Evolutionary conservation across 2,329 filamentous ascomycete species (phyloP).

Genomic region (Clarireedia hainanense): DNA sequence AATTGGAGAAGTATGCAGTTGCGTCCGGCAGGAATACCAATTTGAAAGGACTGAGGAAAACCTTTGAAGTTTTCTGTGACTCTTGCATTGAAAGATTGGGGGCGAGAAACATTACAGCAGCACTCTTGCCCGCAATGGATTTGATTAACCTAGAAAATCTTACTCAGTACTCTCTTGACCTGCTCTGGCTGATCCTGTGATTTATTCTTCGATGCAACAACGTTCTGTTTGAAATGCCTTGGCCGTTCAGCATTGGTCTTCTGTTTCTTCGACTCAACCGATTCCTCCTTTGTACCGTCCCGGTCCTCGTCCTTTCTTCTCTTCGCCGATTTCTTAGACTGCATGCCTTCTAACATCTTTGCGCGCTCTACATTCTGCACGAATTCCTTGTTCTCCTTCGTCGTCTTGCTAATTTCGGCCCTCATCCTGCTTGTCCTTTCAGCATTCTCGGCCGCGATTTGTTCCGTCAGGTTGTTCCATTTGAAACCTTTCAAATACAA

Average conservation of each 20-base stretch:
- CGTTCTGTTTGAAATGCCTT: constrained; percentile 60
- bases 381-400: constrained; percentile 75
- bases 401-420: constrained; percentile 68
- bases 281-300: constrained; percentile 19
- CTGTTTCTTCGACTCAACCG: constrained; percentile 21
- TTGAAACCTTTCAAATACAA: constrained; percentile 79
- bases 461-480: constrained; percentile 66
- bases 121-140: not conserved
- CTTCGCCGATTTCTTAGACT: constrained; percentile 47
- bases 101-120: not conserved
- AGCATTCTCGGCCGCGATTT: constrained; percentile 75
- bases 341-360: constrained; percentile 72
- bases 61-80: not conserved
- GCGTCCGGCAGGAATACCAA: not conserved
- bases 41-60: not conserved
- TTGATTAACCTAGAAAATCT: constrained; percentile 46
- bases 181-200: constrained; percentile 43
- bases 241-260: constrained; percentile 30
- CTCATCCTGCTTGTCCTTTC: constrained; percentile 68
- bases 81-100: not conserved
- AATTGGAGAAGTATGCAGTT: not conserved
- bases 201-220: constrained; percentile 43
- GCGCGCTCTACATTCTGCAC: constrained; percentile 70
- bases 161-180: constrained; percentile 53
- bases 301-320: constrained; percentile 30